Evolutionary conservation across 1,284 basidiomycete species (phyloP).

Genomic region (Farysia itapuensis): DNA sequence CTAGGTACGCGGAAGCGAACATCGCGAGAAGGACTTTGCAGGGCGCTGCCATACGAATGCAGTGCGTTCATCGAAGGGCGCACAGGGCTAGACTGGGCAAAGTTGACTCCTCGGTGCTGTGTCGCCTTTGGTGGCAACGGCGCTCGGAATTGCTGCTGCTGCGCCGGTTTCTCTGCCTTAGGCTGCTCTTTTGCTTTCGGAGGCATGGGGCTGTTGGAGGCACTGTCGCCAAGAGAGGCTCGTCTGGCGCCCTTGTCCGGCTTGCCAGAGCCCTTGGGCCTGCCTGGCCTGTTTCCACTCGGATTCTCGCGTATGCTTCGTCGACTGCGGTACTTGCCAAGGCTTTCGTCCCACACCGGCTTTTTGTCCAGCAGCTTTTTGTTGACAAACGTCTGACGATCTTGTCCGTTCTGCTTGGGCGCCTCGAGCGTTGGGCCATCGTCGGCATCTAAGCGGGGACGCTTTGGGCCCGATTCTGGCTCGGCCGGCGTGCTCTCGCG

Average conservation of each 20-base stretch:
- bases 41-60: conserved; percentile 1
- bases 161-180: neutral
- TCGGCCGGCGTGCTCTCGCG: no score
- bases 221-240: neutral
- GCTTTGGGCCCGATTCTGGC: no score
- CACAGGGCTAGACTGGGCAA: conserved; percentile 42
- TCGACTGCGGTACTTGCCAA: conserved; percentile 38
- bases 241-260: neutral
- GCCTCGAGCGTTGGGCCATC: conserved; percentile 27
- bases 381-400: conserved; percentile 23
- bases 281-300: conserved; percentile 25
- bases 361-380: conserved; percentile 33
- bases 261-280: conserved; percentile 35
- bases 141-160: conserved; percentile 7
- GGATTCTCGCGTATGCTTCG: conserved; percentile 47
- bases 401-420: no score
- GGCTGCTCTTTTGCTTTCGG: neutral
- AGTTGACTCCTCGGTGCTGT: conserved; percentile 9
- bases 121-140: conserved; percentile 1
- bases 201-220: neutral
- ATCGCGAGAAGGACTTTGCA: conserved; percentile 30
- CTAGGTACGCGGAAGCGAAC: conserved; percentile 43
- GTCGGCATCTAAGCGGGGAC: no score
- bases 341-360: conserved; percentile 26
- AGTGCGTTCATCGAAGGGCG: conserved; percentile 22